Evolutionary conservation across 352 stramenopile genomes (phyloP).

Genomic region (Phytophthora hybrid): DNA sequence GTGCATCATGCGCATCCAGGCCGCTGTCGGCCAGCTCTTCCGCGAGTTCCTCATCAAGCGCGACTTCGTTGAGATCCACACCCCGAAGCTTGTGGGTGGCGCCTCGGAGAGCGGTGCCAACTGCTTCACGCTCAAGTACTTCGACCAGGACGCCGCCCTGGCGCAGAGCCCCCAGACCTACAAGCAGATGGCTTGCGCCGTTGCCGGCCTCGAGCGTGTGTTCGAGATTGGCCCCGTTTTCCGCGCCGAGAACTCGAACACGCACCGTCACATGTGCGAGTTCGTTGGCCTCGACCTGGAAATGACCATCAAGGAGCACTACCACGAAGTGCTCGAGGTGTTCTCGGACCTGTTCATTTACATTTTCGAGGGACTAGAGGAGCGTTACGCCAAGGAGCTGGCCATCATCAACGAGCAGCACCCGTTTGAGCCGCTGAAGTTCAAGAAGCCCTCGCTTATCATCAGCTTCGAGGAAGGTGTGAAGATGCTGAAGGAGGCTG

Average conservation of each 20-base stretch:
- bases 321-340: slow-evolving; percentile 98
- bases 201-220: slow-evolving; percentile 98
- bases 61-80: slow-evolving; percentile 99
- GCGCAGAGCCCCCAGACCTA: slow-evolving; percentile 98
- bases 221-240: slow-evolving; percentile 99
- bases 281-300: slow-evolving; percentile 99
- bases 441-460: slow-evolving; percentile 93
- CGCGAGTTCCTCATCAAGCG: slow-evolving; percentile 95
- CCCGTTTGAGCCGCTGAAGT: slow-evolving; percentile 98
- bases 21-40: slow-evolving; percentile 97
- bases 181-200: slow-evolving; percentile 99
- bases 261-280: slow-evolving; percentile 99
- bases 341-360: slow-evolving; percentile 99
- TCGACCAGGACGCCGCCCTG: slow-evolving; percentile 97
- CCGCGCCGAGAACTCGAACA: slow-evolving; percentile 99
- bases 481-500: slow-evolving; percentile 90
- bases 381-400: slow-evolving; percentile 95
- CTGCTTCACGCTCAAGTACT: slow-evolving; percentile 99
- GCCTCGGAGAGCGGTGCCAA: slow-evolving; percentile 97
- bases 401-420: slow-evolving; percentile 97
- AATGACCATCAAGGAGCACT: slow-evolving; percentile 99
- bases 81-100: slow-evolving; percentile 98
- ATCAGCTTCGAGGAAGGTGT: slow-evolving; percentile 96
- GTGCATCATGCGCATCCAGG: slow-evolving; percentile 98
- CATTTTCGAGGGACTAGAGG: slow-evolving; percentile 99